Base-by-base conservation (phyloP, 208 protist species). In the Trypanosoma congolense region DNA sequence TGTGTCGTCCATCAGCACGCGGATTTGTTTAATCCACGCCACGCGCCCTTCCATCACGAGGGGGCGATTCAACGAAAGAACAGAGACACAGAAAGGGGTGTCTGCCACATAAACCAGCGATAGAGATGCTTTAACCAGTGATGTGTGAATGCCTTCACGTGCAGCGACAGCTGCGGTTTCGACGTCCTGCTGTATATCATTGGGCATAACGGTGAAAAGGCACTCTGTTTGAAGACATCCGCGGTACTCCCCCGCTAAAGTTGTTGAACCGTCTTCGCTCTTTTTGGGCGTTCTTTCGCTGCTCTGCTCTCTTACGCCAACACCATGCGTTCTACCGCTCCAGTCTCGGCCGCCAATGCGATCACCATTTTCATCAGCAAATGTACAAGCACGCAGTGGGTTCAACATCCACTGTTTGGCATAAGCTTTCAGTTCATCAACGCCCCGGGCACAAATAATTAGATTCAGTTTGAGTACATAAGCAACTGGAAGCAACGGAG, bases 31-130 rank as follows among this genome's bases (percentile, higher is more conserved):
- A 38, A 81, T 69, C 81, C 81, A 89, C 28, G 71, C 75, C 47
- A 56, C 72, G 18, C 61, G 55, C 10, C 69, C 76, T 10, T 62
- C 56, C 14, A 57, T 56, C 8, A 83, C 73, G 10, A 87, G 60
- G n/a, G 75, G 57, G 3, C 30, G 38, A 51, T 75, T 70, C 10
- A 87, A 61, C 10, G 43, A 43, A 6, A 83, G 12, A 31, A 81
- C 28, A 0, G 75, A 78, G 8, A 87, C 33, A 54, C 80, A 80
- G 50, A 80, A 83, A 3, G 80, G 80, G 38, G 50, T 69, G 48
- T 87, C 80, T 5, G 76, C 70, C 8, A 88, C 80, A 54, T 84
- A 88, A 10, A 83, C 59, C 1, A 88, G 49, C 26, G 79, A 75
- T 1, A 80, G 18, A 18, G 52, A 25, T 2, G 77, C 73, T 31